Conservation (phyloP, 1,284 basidiomycete species). For the Leccinum fallax region DNA sequence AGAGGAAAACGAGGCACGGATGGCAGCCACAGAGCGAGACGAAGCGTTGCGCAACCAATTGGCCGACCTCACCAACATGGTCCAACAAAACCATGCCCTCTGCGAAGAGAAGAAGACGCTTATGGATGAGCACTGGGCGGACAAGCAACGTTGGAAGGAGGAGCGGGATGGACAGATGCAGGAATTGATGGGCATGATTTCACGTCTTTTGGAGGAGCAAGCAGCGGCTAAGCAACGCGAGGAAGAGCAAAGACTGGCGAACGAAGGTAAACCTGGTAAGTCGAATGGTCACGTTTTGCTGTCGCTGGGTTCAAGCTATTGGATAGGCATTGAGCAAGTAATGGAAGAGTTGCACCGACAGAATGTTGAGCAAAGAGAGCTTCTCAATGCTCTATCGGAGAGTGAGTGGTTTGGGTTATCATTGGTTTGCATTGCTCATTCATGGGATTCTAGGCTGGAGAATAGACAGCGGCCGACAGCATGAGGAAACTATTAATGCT, state of each 20-base stretch:
- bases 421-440: slow-evolving; percentile 9
- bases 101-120: slow-evolving; percentile 56
- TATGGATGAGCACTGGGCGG: slow-evolving; percentile 58
- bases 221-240: slow-evolving; percentile 48
- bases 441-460: slow-evolving; percentile 51
- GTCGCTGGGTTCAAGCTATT: slow-evolving; percentile 8
- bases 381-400: slow-evolving; percentile 53
- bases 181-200: slow-evolving; percentile 59
- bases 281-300: slow-evolving; percentile 7
- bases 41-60: slow-evolving; percentile 61
- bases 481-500: slow-evolving; percentile 61
- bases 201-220: slow-evolving; percentile 55
- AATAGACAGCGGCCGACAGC: slow-evolving; percentile 59
- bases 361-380: slow-evolving; percentile 53
- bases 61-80: slow-evolving; percentile 64
- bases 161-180: slow-evolving; percentile 56
- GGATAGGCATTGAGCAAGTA: slow-evolving; percentile 51
- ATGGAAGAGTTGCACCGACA: slow-evolving; percentile 54
- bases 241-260: slow-evolving; percentile 51
- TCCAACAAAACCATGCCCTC: slow-evolving; percentile 62
- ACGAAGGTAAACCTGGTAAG: slow-evolving; percentile 53
- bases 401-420: slow-evolving; percentile 39
- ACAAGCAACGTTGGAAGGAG: slow-evolving; percentile 55
- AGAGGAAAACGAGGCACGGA: slow-evolving; percentile 59
- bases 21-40: slow-evolving; percentile 58